Evolutionary conservation across 768 basidiomycete genomes (phyloP).

Genomic region (Trametes coccinea): DNA sequence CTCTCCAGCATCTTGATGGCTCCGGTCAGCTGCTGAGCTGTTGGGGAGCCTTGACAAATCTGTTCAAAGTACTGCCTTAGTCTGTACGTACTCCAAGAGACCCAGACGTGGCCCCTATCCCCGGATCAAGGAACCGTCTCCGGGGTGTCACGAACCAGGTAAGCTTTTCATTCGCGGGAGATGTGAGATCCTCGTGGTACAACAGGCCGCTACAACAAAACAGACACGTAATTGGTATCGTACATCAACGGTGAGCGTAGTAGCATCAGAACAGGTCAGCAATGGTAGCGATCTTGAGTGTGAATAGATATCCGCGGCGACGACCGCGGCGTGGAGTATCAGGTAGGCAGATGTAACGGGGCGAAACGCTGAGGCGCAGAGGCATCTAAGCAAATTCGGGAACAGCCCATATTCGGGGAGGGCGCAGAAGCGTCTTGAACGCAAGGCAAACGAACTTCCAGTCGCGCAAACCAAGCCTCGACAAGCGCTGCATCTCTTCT

Average conservation of each 20-base stretch:
- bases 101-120: not conserved
- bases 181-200: slow-evolving; percentile 13
- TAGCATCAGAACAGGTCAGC: not conserved
- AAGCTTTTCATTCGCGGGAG: slow-evolving; percentile 8
- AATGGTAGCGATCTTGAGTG: too few species aligned
- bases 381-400: too few species aligned
- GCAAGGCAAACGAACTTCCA: too few species aligned
- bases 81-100: slow-evolving; percentile 2
- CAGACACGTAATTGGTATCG: slow-evolving; percentile 10
- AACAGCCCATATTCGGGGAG: too few species aligned
- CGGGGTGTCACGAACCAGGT: not conserved
- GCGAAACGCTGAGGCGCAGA: too few species aligned
- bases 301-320: too few species aligned
- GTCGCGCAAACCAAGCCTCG: not conserved
- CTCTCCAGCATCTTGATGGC: not conserved
- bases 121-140: not conserved
- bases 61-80: not conserved
- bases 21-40: slow-evolving; percentile 1
- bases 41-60: not conserved
- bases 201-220: slow-evolving; percentile 1
- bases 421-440: too few species aligned
- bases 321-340: too few species aligned
- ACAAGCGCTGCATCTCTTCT: not conserved
- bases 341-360: too few species aligned
- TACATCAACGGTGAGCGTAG: slow-evolving; percentile 1